Percentiles rank a stretch among this genome's conserved stretches.
These are phyloP conservation scores for Xylaria flabelliformis DNA, from an alignment of 495 filamentous ascomycete species.

Conservation along the genomic window DNA sequence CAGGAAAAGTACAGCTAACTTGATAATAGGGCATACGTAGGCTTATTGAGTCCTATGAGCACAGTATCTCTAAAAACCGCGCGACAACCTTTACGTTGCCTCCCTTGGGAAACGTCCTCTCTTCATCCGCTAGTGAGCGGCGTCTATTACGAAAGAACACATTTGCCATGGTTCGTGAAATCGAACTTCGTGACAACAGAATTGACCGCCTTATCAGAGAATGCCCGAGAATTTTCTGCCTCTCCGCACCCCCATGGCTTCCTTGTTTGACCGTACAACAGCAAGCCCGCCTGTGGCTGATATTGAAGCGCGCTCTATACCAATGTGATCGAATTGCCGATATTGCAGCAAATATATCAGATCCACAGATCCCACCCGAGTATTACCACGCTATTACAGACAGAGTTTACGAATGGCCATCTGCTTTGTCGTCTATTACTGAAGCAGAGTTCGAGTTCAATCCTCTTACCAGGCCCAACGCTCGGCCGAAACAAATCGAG, in stretches of 20 bases:
- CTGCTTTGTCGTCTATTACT: not conserved
- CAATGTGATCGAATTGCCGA: slow-evolving; percentile 35
- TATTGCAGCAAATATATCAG: slow-evolving; percentile 26
- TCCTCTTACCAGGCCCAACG: slow-evolving; percentile 31
- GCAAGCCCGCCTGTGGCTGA: slow-evolving; percentile 1
- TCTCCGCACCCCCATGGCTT: not conserved
- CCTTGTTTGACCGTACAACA: slow-evolving; percentile 6
- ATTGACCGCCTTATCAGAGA: slow-evolving; percentile 30
- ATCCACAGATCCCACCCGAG: not conserved
- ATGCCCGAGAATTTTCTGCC: not conserved
- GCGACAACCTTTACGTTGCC: slow-evolving; percentile 14
- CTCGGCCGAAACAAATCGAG: slow-evolving; percentile 29
- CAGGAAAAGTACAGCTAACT: not conserved
- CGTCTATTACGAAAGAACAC: slow-evolving; percentile 25
- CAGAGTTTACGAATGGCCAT: not conserved
- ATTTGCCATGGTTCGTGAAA: slow-evolving; percentile 35
- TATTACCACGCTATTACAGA: slow-evolving; percentile 14
- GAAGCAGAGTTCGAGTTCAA: slow-evolving; percentile 17
- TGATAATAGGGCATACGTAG: slow-evolving; percentile 2
- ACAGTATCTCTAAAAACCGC: slow-evolving; percentile 30
- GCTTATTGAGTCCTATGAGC: slow-evolving; percentile 32
- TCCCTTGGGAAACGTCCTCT: slow-evolving; percentile 31
- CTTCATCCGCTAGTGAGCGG: slow-evolving; percentile 30
- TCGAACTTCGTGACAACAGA: slow-evolving; percentile 34
- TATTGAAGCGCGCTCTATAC: slow-evolving; percentile 27